Evolutionary conservation across 352 stramenopile species (phyloP).

Genomic region (Phytophthora vignae): DNA sequence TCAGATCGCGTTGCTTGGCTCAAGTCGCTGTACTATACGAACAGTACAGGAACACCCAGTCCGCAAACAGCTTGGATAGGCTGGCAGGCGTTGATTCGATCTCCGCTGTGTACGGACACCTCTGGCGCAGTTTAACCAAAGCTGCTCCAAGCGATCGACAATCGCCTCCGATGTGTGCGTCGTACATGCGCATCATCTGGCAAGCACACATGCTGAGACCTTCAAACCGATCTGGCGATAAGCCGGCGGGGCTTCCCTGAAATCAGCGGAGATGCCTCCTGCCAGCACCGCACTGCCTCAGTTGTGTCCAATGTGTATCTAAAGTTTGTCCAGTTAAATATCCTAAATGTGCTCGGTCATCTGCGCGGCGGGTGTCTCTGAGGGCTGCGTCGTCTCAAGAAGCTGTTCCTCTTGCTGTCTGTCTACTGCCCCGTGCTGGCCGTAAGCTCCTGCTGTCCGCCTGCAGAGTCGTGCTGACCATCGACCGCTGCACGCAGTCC

Average conservation of each 20-base stretch:
- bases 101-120: background rate
- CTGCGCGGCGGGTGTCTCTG: background rate
- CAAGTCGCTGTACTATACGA: background rate
- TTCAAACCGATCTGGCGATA: slow-evolving; percentile 7
- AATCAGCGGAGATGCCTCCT: slow-evolving; percentile 9
- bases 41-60: background rate
- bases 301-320: slow-evolving; percentile 19
- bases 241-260: slow-evolving; percentile 9
- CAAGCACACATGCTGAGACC: slow-evolving; percentile 15
- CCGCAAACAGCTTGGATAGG: slow-evolving; percentile 9
- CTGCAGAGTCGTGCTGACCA: background rate
- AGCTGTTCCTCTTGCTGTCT: background rate
- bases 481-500: background rate
- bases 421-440: background rate
- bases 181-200: slow-evolving; percentile 17
- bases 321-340: slow-evolving; percentile 36
- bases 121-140: slow-evolving; percentile 11
- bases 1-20: background rate
- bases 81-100: background rate
- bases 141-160: slow-evolving; percentile 19
- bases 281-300: slow-evolving; percentile 5
- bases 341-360: slow-evolving; percentile 26
- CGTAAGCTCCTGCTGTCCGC: background rate
- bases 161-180: slow-evolving; percentile 4
- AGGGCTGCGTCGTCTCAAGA: background rate